These are phyloP conservation scores for Perkinsus olseni DNA, from an alignment of 169 alveolate species.

Conservation along the genomic window DNA sequence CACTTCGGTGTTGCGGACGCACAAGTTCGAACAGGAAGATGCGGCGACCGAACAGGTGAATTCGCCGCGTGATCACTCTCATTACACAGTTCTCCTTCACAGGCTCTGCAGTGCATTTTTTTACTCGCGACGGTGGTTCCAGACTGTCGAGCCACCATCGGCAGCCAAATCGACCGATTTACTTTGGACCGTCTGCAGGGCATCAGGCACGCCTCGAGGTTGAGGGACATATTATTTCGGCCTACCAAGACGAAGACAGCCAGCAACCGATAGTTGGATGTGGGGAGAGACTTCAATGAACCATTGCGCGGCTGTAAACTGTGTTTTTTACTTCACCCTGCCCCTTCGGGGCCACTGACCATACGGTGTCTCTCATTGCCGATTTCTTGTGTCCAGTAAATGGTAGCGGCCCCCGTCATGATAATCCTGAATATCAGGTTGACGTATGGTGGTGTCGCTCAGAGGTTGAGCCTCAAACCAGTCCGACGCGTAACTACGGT, in stretches of 20 bases:
- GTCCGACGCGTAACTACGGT: too few relatives aligned
- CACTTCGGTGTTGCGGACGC: not conserved
- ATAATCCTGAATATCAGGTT: too few relatives aligned
- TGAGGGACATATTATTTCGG: not conserved
- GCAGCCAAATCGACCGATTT: not conserved
- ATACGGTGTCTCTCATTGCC: not conserved
- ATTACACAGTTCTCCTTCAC: not conserved
- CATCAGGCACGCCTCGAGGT: not conserved
- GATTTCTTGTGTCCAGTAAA: not conserved
- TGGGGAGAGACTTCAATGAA: not conserved
- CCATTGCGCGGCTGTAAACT: not conserved
- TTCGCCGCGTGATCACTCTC: not conserved
- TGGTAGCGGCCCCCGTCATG: not conserved
- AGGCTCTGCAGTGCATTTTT: not conserved
- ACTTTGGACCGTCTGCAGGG: not conserved
- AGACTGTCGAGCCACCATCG: not conserved
- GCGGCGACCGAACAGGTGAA: not conserved
- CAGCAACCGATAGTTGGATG: not conserved
- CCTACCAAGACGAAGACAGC: not conserved
- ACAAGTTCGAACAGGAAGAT: slow-evolving; percentile 2
- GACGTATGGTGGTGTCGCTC: too few relatives aligned
- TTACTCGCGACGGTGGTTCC: not conserved
- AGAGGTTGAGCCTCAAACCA: too few relatives aligned
- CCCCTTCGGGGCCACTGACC: not conserved
- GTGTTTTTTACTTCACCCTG: not conserved